Base-by-base conservation (phyloP, 2,329 filamentous ascomycete species). In the Calonectria hongkongensis region DNA sequence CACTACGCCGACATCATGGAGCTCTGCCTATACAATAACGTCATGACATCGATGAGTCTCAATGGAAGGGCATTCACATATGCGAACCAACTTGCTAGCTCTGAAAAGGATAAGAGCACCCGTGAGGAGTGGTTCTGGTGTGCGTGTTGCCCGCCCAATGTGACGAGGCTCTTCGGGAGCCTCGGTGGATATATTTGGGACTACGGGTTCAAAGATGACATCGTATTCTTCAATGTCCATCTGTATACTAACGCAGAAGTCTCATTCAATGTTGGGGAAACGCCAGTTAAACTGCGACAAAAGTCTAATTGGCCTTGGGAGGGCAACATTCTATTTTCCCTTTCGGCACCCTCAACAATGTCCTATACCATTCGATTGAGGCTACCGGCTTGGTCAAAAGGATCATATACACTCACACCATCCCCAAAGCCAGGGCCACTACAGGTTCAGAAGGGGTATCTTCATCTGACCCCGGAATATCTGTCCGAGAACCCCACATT, bases 131-230 rank as follows among this genome's bases (percentile, higher is more conserved):
- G 91, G 90, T 92, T 92, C 67, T 87, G 87, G 63, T 88, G 87
- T 45, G 89, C 89, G 7, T 92, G 90, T 74, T 92, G 91, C 76
- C 91, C 91, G 3, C 91, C 90, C 0, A 92, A 92, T 74, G 83
- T 92, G 1, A 86, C 88, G 27, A 84, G 90, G 30, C 81, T 91
- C 1, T 86, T 91, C 62, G 90, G 89, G 0, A 89, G 86, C 28
- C 81, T 92, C 30, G 90, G 89, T 1, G 89, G 90, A 0, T 91
- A 91, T 74, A 78, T 91, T 0, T 91, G 89, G 88, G 86, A 86
- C 27, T 85, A 84, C 43, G 82, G 84, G 0, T 73, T 75, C 0
- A 63, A 74, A 1, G 74, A 72, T 4, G 72, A 79, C 7, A 77
- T 79, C 12, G 82, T 79, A 0, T 85, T 85, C 36, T 77, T 92